Evolutionary conservation across 306 rosid genomes (phyloP), one percentile per base, ranked within the genome.

Genomic region (Pachyrhizus erosus): DNA sequence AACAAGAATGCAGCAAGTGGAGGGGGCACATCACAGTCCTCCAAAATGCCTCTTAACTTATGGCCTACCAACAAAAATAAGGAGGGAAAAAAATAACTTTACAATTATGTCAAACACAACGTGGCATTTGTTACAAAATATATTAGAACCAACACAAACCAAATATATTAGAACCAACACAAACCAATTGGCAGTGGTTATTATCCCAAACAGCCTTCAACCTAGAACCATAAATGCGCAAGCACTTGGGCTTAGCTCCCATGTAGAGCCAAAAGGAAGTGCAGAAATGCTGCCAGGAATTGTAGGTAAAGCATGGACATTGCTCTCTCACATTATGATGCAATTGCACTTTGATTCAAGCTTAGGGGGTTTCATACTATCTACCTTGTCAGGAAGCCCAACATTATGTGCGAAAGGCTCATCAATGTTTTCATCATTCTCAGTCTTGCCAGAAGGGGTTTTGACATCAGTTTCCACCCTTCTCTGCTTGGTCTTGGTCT

Each of bases 311-410:
- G 62, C 43, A 45, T 64, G 83, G 80, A 75, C 79, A 69, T 42
- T 34, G 80, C 60, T 69, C 72, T 68, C 83, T 96, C 93, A 96
- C 99, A 96, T 96, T 87, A 96, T 91, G 55, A 89, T 87, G 96
- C 99, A 96, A 78, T 96, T 96, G 87, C 99, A 96, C 87, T 92
- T 96, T 9, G 90, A 87, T 90, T 96, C 99, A 80, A 93, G 93
- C 89, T 91, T 92, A 2, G 42, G 70, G 77, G 98, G 98, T 89
- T 88, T 93, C 91, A 86, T 79, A 70, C 87, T 77, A 49, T 96
- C 98, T 51, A 89, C 83, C 89, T 92, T 89, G 90, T 89, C 81
- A 72, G 97, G 94, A 84, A 90, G 84, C 77, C 90, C 96, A 17
- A 80, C 93, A 75, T 88, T 88, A 20, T 77, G 83, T 48, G 80